These are phyloP conservation scores for Tetragonia tetragonoides DNA, from an alignment of 148 eudicot genomes.

Conservation along the genomic window DNA sequence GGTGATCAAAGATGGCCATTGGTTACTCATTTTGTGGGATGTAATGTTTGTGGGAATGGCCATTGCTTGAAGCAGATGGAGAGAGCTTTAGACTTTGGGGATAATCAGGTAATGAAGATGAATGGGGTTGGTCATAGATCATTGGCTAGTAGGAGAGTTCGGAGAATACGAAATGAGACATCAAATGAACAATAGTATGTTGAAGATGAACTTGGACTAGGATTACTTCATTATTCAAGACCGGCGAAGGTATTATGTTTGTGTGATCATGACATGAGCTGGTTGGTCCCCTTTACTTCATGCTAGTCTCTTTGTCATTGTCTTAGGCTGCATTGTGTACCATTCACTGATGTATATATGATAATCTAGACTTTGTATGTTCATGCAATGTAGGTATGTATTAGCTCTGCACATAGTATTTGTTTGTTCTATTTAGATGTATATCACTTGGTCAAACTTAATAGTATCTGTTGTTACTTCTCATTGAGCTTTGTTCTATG, in stretches of 20 bases:
- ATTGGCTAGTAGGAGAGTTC: conserved; percentile 25
- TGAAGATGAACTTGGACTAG: conserved; percentile 4
- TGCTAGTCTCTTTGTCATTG: not conserved
- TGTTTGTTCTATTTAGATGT: conserved; percentile 17
- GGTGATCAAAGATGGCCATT: conserved; percentile 65
- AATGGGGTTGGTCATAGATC: conserved; percentile 39
- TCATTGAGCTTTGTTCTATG: not conserved
- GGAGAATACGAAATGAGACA: conserved; percentile 19
- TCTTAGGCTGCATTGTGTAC: not conserved
- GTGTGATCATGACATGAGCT: conserved; percentile 1
- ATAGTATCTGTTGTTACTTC: not conserved
- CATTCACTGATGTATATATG: conserved; percentile 2
- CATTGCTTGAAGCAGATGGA: conserved; percentile 64
- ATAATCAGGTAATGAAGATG: conserved; percentile 47
- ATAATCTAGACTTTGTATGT: conserved; percentile 9
- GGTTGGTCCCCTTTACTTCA: not conserved
- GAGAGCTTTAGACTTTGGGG: conserved; percentile 57
- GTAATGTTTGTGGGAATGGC: conserved; percentile 62
- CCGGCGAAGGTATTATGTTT: not conserved
- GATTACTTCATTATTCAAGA: not conserved
- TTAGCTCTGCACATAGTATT: conserved; percentile 31
- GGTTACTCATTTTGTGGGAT: conserved; percentile 66
- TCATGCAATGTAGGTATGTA: conserved; percentile 1
- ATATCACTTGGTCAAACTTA: not conserved
- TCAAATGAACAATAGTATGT: conserved; percentile 1